Conservation (phyloP, 495 filamentous ascomycete species). For the Annulohypoxylon moriforme region DNA sequence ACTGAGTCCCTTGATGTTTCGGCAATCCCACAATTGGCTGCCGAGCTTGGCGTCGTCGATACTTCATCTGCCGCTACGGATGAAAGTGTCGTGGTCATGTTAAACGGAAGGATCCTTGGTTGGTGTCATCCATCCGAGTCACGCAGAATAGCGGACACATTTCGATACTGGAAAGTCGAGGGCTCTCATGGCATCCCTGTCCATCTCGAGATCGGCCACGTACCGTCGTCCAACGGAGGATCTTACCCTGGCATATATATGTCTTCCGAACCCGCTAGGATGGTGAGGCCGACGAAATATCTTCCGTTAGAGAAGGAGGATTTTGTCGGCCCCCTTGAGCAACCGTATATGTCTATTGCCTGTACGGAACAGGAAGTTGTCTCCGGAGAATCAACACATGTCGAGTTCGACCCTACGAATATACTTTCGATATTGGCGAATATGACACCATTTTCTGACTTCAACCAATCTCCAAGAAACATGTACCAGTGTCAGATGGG, state of each 20-base stretch:
- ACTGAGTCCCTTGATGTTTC: constrained; percentile 77
- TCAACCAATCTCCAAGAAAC: constrained; percentile 98
- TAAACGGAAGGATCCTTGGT: constrained; percentile 89
- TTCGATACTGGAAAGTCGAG: constrained; percentile 95
- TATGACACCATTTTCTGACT: constrained; percentile 98
- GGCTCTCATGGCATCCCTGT: constrained; percentile 84
- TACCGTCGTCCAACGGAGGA: constrained; percentile 85
- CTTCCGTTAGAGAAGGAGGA: constrained; percentile 85
- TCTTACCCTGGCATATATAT: constrained; percentile 97
- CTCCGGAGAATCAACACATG: constrained; percentile 89
- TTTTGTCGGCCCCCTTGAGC: constrained; percentile 91
- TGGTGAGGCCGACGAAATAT: constrained; percentile 93
- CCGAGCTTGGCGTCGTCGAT: constrained; percentile 79
- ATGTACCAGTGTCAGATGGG: constrained; percentile 99
- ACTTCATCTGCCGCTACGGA: constrained; percentile 77
- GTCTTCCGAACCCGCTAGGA: constrained; percentile 83
- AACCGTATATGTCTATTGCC: constrained; percentile 98
- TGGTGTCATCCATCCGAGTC: constrained; percentile 89
- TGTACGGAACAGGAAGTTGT: constrained; percentile 84
- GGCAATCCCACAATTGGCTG: constrained; percentile 74
- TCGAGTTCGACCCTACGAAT: constrained; percentile 94
- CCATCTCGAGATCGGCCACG: constrained; percentile 89
- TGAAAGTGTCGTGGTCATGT: constrained; percentile 86
- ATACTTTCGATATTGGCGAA: constrained; percentile 98
- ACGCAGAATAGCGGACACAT: constrained; percentile 78